Evolutionary conservation across 106 monocot species (phyloP).

Genomic region (Acorus gramineus): DNA sequence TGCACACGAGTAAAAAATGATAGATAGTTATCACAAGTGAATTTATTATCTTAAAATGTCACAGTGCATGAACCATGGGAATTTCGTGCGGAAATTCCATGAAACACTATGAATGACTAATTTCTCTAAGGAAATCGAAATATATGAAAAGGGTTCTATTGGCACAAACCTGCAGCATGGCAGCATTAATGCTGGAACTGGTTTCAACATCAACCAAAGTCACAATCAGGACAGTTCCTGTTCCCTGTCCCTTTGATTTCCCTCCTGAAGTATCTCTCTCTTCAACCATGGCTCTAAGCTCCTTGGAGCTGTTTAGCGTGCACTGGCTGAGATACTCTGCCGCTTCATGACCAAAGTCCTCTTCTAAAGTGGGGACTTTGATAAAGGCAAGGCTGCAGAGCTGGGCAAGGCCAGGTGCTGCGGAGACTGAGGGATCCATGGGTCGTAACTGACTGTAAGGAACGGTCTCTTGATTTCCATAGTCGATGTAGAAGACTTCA

Average conservation of each 20-base stretch:
- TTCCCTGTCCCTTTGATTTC: slow-evolving; percentile 88
- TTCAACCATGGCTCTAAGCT: slow-evolving; percentile 79
- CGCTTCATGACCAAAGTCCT: slow-evolving; percentile 94
- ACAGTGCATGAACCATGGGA: too few species aligned
- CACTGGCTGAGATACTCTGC: slow-evolving; percentile 76
- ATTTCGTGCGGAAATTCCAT: too few species aligned
- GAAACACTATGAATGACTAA: too few species aligned
- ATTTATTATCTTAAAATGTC: too few species aligned
- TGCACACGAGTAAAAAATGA: slow-evolving; percentile 6
- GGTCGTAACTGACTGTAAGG: slow-evolving; percentile 72
- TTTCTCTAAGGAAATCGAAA: too few species aligned
- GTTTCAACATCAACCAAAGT: slow-evolving; percentile 80
- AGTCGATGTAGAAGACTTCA: slow-evolving; percentile 98
- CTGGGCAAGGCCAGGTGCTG: slow-evolving; percentile 62
- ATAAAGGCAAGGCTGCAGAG: slow-evolving; percentile 80
- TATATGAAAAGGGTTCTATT: background rate
- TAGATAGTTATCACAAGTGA: too few species aligned
- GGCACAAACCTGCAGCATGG: slow-evolving; percentile 77
- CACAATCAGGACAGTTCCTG: slow-evolving; percentile 54
- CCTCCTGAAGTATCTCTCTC: slow-evolving; percentile 80
- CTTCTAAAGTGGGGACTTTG: slow-evolving; percentile 74
- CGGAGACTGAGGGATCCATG: slow-evolving; percentile 52
- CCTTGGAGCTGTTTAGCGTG: slow-evolving; percentile 46
- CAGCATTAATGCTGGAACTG: slow-evolving; percentile 73
- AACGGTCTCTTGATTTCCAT: slow-evolving; percentile 91